Evolutionary conservation across 768 basidiomycete genomes (phyloP).

Genomic region (Agaricus sinodeliciosus): DNA sequence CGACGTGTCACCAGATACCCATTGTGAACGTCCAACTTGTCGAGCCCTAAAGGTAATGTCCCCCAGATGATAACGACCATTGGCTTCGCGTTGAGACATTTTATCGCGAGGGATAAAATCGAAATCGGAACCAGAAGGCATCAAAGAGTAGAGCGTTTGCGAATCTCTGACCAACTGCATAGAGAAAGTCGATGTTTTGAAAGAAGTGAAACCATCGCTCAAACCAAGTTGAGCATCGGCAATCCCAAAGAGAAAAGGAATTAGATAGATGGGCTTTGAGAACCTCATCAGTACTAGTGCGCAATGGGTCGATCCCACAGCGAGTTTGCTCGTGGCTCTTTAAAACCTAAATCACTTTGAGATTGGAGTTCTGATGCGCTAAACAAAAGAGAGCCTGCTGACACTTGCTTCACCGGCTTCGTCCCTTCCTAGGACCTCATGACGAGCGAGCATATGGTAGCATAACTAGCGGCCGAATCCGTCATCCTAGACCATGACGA

Average conservation of each 20-base stretch:
- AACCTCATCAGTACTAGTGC: conserved; percentile 1
- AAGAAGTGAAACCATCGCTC: conserved; percentile 38
- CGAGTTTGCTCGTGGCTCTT: not conserved
- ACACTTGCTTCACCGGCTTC: not conserved
- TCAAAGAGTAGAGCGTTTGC: conserved; percentile 48
- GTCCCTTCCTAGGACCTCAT: conserved; percentile 1
- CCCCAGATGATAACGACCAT: conserved; percentile 48
- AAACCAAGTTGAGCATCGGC: conserved; percentile 27
- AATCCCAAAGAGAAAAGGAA: conserved; percentile 1
- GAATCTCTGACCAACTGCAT: conserved; percentile 48
- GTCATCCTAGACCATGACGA: not conserved
- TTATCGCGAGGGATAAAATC: conserved; percentile 47
- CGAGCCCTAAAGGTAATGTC: conserved; percentile 50
- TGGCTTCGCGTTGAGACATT: conserved; percentile 39
- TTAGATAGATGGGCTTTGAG: not conserved
- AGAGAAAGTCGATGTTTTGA: conserved; percentile 38
- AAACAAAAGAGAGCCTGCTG: not conserved
- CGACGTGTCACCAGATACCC: conserved; percentile 42
- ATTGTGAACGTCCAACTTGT: conserved; percentile 34
- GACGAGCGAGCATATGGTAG: conserved; percentile 5
- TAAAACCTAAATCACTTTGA: not conserved
- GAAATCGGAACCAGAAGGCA: conserved; percentile 32
- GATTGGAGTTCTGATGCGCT: not conserved
- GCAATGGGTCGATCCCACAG: not conserved
- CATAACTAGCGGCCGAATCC: not conserved